A percentile compares a stretch with the other conserved stretches of the same genome.
phyloP scores from a whole-genome alignment of 148 eudicot species.

The Camellia japonica region DNA sequence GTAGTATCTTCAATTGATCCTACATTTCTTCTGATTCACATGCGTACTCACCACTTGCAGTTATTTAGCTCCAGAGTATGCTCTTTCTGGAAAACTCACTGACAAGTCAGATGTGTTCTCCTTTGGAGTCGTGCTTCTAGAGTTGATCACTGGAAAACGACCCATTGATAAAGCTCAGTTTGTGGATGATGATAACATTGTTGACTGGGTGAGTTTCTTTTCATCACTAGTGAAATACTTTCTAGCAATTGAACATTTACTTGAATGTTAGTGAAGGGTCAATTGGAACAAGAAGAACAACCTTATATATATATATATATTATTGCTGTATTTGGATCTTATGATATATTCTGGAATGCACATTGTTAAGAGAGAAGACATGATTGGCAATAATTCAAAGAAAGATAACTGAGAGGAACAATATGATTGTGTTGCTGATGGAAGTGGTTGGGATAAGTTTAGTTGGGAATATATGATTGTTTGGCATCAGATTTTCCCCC shows the following conservation, averaged over 20 bases:
- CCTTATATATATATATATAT: too few species aligned
- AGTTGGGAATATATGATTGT: neutral
- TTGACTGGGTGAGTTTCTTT: conserved; percentile 60
- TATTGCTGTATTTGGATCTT: neutral
- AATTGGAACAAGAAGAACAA: too few species aligned
- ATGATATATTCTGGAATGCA: neutral
- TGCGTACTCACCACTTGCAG: conserved; percentile 36
- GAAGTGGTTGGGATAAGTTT: neutral
- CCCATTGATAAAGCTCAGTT: conserved; percentile 59
- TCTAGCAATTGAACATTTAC: neutral
- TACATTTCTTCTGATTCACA: neutral
- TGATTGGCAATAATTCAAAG: neutral
- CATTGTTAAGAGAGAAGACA: neutral
- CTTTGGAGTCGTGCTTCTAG: conserved; percentile 74
- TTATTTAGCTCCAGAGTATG: conserved; percentile 79
- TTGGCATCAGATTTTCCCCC: conserved; percentile 13
- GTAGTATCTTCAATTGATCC: conserved; percentile 10
- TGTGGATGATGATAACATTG: conserved; percentile 62
- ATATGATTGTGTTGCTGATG: neutral
- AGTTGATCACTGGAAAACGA: conserved; percentile 73
- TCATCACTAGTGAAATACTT: neutral
- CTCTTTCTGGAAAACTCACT: conserved; percentile 71
- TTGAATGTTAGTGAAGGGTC: neutral
- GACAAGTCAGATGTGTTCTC: conserved; percentile 71
- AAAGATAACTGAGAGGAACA: too few species aligned